phyloP scores from a whole-genome alignment of 2,329 filamentous ascomycete species.

The Blastomyces silverae region DNA sequence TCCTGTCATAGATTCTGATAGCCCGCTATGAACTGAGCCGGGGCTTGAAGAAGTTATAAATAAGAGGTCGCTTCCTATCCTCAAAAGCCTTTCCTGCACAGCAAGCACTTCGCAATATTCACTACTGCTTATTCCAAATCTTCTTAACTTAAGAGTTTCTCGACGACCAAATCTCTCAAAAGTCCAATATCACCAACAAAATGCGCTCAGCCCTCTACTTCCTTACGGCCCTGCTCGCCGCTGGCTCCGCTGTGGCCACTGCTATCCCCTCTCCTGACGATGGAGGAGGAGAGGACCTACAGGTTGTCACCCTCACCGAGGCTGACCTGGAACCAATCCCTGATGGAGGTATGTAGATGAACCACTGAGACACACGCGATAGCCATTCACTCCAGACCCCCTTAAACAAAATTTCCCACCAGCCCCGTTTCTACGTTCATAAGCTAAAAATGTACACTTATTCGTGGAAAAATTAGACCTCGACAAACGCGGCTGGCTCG shows the following conservation, averaged over 20 bases:
- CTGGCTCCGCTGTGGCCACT: neutral
- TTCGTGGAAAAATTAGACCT: neutral
- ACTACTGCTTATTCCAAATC: neutral
- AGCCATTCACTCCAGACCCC: neutral
- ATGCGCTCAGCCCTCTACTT: conserved; percentile 8
- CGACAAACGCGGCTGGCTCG: neutral
- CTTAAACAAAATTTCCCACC: neutral
- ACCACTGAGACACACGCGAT: neutral
- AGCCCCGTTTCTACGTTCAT: neutral
- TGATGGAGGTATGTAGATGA: conserved; percentile 7
- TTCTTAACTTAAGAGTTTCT: neutral
- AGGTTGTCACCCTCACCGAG: neutral
- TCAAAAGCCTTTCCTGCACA: neutral
- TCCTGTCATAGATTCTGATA: too few species aligned
- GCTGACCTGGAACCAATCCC: neutral
- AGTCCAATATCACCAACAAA: conserved; percentile 3
- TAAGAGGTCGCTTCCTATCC: neutral
- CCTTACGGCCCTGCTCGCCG: neutral
- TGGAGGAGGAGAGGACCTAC: neutral
- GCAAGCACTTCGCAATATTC: neutral
- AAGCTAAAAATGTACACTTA: neutral
- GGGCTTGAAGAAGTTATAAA: neutral
- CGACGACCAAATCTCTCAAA: neutral
- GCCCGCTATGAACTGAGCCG: neutral
- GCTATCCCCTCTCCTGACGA: neutral